Base-by-base conservation (phyloP, 371 early-diverging fungal genomes). In the Globomyces sp. region DNA sequence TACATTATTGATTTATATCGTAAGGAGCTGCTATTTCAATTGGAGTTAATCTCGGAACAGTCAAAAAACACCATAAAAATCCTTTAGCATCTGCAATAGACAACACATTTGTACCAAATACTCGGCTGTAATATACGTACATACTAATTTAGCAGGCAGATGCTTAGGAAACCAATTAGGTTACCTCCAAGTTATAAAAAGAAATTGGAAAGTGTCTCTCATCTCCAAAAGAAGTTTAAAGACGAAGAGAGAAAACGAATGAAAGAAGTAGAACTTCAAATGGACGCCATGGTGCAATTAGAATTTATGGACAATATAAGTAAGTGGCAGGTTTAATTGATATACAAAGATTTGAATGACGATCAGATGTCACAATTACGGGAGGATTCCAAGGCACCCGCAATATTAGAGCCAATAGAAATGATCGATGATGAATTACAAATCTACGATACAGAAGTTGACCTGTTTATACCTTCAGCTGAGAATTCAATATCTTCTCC, bases 81-180 rank as follows among this genome's bases (percentile, higher is more conserved):
- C 45, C 63, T 3, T 9, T 63, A 3, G 44, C 42, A 48, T n/a
- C 63, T 41, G 63, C 63, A 2, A 63, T 63, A 1, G 63, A 63
- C 37, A n/a, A 37, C 34, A 40, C 52, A 2, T 6, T n/a, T 1
- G 3, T 63, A 34, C 49, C 49, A 37, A 39, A 41, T 34, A 39
- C 49, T 24, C 24, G 24, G 24, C 24, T 24, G 24, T 24, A 24
- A 24, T 24, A 24, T 24, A 24, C 24, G 24, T 24, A 24, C 24
- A 24, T 24, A 24, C 24, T 24, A 24, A 24, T 24, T 24, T 10
- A 37, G 36, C 3, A 6, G 36, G 46, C 39, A 37, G 4, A 50
- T 49, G 44, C 11, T 63, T 11, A 3, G 63, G 0, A n/a, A 48
- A 24, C 63, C 52, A 3, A 52, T 52, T 9, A 4, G 39, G 36